Evolutionary conservation across 2,329 filamentous ascomycete species (phyloP), one percentile per base, ranked within the genome.

Genomic region (Nigrospora sphaerica): DNA sequence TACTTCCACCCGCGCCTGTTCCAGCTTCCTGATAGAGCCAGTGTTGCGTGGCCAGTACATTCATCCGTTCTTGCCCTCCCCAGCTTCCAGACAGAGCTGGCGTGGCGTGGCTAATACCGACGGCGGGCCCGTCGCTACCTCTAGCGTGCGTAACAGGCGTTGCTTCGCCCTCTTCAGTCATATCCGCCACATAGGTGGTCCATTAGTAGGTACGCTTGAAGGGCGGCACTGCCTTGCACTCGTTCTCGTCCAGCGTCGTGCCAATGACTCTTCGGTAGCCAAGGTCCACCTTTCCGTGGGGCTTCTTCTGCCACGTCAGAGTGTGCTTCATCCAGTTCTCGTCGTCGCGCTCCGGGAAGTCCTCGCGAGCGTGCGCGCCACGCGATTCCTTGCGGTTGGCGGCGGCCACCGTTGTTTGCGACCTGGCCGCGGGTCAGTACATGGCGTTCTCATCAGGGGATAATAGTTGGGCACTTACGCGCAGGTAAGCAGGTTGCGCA

Each of bases 281-380:
- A 53, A 97, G 76, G 51, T 97, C 86, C 46, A 93, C 82, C 73
- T 89, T 81, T 64, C 86, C 86, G 62, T 97, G 92, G 32, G 91
- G 88, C 64, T 84, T 68, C 85, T 89, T 95, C 79, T 98, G 93
- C 86, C 86, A 98, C 56, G 85, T 89, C 51, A 98, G 80, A 39
- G 89, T 95, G 80, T 98, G 93, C 85, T 97, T 97, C 92, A 96
- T 96, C 92, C 92, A 97, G 69, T 95, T 86, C 70, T 84, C 78
- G 65, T 98, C 93, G 64, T 97, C 88, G 75, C 93, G 86, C 16
- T 97, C 91, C 48, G 92, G 92, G 79, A 70, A 97, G 67, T 98
- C 93, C 76, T 98, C 93, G 57, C 93, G 87, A 55, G 93, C 93
- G 71, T 98, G 93, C 19, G 93, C 93, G 66, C 93, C 93, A 73